Percentiles rank a stretch among this genome's conserved stretches.
phyloP scores from a whole-genome alignment of 108 stramenopile species.

The Cylindrotheca closterium region DNA sequence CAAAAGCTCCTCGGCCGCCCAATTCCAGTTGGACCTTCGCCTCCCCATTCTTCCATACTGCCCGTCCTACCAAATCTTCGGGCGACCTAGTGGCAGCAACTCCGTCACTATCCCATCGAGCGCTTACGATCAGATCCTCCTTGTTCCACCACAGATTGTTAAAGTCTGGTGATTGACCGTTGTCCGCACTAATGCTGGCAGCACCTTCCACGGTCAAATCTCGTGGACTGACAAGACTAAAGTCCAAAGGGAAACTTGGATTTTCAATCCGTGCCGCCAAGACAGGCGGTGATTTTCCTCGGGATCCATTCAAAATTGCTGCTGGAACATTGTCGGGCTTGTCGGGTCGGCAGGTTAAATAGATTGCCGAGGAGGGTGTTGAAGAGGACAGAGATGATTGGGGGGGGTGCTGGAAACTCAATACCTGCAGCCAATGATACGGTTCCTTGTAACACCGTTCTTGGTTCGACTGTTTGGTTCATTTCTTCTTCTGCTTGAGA shows the following conservation, averaged over 20 bases:
- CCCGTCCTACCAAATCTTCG: constrained; percentile 55
- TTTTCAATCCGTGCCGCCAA: constrained; percentile 41
- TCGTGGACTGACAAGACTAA: constrained; percentile 21
- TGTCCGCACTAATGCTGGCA: not conserved
- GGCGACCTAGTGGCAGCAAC: constrained; percentile 63
- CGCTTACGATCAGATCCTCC: constrained; percentile 57
- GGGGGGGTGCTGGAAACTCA: too few species aligned
- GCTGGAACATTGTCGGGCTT: constrained; percentile 54
- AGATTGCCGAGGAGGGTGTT: constrained; percentile 42
- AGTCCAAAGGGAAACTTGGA: constrained; percentile 50
- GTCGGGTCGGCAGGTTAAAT: constrained; percentile 52
- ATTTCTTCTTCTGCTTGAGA: too few species aligned
- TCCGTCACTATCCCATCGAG: constrained; percentile 59
- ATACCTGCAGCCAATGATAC: not conserved
- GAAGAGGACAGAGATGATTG: too few species aligned
- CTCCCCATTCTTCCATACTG: constrained; percentile 5
- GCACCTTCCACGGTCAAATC: constrained; percentile 56
- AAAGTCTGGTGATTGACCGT: not conserved
- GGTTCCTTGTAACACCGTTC: not conserved
- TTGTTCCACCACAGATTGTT: constrained; percentile 43
- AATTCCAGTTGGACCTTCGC: constrained; percentile 12
- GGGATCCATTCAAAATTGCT: constrained; percentile 50
- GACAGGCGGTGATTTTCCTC: constrained; percentile 65
- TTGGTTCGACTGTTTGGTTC: too few species aligned
- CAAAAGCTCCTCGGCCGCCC: constrained; percentile 29